Conservation (phyloP, 257 asterid species). For the Solanum appendiculatum region DNA sequence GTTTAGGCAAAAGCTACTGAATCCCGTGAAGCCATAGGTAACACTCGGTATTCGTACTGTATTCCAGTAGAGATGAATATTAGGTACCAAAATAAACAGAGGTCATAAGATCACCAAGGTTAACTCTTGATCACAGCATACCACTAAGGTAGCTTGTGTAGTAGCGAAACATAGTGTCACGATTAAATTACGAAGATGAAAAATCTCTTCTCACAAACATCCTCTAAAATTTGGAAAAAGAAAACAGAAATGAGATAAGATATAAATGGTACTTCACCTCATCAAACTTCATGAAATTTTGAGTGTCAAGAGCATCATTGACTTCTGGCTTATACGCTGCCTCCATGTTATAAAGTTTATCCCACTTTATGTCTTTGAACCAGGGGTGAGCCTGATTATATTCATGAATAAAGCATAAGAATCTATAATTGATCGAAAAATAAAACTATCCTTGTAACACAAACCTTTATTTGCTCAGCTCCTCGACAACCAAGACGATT, state of each 20-base stretch:
- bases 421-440: neutral
- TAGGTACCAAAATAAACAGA: neutral
- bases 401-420: neutral
- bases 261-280: constrained; percentile 36
- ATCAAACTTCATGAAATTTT: constrained; percentile 61
- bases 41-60: neutral
- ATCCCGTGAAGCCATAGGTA: neutral
- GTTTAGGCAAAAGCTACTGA: neutral
- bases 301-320: constrained; percentile 78
- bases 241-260: neutral
- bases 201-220: neutral
- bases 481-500: constrained; percentile 64
- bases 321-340: constrained; percentile 86
- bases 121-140: neutral
- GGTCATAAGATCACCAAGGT: neutral
- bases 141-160: neutral
- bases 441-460: neutral
- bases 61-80: neutral
- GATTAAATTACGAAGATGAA: neutral
- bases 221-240: neutral
- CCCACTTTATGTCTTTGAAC: constrained; percentile 73
- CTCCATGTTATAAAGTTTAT: constrained; percentile 58
- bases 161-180: neutral
- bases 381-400: constrained; percentile 69
- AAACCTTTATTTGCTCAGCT: constrained; percentile 66